Evolutionary conservation across 2,329 filamentous ascomycete species (phyloP), one percentile per base, ranked within the genome.

Genomic region (Tolypocladium sp.): DNA sequence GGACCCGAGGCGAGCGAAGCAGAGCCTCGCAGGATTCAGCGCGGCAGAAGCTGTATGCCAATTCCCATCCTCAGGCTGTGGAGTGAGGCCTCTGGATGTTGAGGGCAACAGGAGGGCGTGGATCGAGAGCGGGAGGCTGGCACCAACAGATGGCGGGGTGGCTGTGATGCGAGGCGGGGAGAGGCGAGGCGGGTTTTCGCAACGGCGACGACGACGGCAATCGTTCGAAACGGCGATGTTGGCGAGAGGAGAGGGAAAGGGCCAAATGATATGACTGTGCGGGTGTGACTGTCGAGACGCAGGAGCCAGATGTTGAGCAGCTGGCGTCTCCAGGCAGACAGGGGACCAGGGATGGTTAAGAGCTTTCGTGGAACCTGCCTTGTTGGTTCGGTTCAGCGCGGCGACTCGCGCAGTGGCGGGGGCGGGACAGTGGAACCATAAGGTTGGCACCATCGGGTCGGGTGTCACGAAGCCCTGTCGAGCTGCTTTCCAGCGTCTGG

Each of bases 51-150:
- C 52, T 63, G 64, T 55, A 59, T 61, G 63, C 58, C 66, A 65
- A 63, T 65, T 61, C 66, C 67, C 70, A 73, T 73, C 62, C 67
- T 72, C 65, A 62, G 64, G 60, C 49, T 57, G 42, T n/a, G 30
- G 38, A 51, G 42, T 10, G 27, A 53, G 37, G 49, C n/a, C 25
- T 41, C 12, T 25, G 20, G 56, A 52, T 51, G 44, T 58, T 56
- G 57, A 42, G 56, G 46, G 59, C 49, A 37, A 17, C 27, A 57
- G 44, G 41, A 30, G 41, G 30, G 41, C 6, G 55, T 15, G 38
- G 38, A n/a, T n/a, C 42, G 7, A 10, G 25, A 17, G 49, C 49
- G 30, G 7, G 30, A 22, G 30, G n/a, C 30, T 22, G 20, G 15
- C 27, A n/a, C 49, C 15, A 35, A n/a, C 15, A 20, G 8, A 30